Evolutionary conservation across 768 basidiomycete genomes (phyloP).

Genomic region (Cyathus striatus): DNA sequence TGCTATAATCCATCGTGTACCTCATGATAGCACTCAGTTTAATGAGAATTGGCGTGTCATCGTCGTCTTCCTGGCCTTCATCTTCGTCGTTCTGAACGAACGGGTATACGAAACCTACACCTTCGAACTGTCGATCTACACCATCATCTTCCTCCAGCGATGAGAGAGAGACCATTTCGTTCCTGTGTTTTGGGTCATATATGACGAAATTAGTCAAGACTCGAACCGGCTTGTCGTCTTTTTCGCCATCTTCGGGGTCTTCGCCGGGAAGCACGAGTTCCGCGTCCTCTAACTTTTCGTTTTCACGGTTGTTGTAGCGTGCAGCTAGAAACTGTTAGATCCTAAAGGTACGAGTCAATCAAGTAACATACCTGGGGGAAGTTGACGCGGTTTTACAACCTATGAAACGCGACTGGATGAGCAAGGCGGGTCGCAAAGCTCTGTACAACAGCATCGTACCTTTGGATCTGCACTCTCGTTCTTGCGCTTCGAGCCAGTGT

Average conservation of each 20-base stretch:
- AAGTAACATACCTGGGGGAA: conserved; percentile 11
- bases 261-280: conserved; percentile 36
- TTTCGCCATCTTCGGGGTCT: conserved; percentile 27
- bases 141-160: conserved; percentile 39
- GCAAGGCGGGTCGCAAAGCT: too few relatives aligned
- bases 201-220: conserved; percentile 53
- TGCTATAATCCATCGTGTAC: conserved; percentile 47
- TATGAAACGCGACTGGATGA: conserved; percentile 4
- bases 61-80: conserved; percentile 54
- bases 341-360: too few relatives aligned
- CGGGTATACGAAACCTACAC: conserved; percentile 48
- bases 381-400: conserved; percentile 19
- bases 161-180: conserved; percentile 43
- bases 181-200: conserved; percentile 46
- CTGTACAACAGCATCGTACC: too few relatives aligned
- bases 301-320: conserved; percentile 27
- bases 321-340: conserved; percentile 22
- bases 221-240: conserved; percentile 48
- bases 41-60: conserved; percentile 32
- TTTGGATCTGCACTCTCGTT: too few relatives aligned
- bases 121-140: conserved; percentile 39
- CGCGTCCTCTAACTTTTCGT: conserved; percentile 28
- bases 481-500: too few relatives aligned
- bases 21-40: conserved; percentile 41
- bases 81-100: conserved; percentile 53